Base-by-base conservation (phyloP, 805 yeast genomes). In the Saturnispora zaruensis region DNA sequence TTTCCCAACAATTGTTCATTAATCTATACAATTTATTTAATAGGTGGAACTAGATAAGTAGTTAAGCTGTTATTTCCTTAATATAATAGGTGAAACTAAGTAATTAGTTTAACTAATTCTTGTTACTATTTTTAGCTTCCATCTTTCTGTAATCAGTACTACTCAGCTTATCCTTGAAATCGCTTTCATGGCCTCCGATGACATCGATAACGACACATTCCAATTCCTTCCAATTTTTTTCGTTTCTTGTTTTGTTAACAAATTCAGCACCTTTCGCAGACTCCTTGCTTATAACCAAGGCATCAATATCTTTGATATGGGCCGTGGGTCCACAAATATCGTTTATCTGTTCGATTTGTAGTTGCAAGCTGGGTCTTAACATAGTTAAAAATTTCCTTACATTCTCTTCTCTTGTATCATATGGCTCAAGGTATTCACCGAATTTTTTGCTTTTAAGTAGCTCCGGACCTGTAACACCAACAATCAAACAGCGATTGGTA, bases 301-400 rank as follows among this genome's bases (percentile, higher is more conserved):
- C 84, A 56, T 90, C 86, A 37, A 93, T 87, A 45, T 80, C 82
- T 13, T 74, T 72, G 2, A 84, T 73, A 11, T 76, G 73, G 0
- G 88, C 96, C 0, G 99, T 89, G 4, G 98, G 99, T 0, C 99
- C 99, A 66, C 95, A 89, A 0, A 90, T 76, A 62, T 93, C 98
- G 52, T 81, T 75, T 43, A 93, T 81, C 55, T 83, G 79, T 46
- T 75, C 76, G 2, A 83, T 68, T 26, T 80, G 79, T 9, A 79
- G 67, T 0, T 54, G 50, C 6, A 82, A 60, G 0, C 51, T 52
- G 4, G 87, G 81, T 40, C 72, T 71, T 9, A 80, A 59, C 25
- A 69, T 57, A 1, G 59, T 55, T 5, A 91, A 53, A 59, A 88
- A 88, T 0, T 58, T 46, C 1, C 61, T 53, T 0, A 84, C 85